Conservation (phyloP, 352 stramenopile genomes). For the Globisporangium nunn region DNA sequence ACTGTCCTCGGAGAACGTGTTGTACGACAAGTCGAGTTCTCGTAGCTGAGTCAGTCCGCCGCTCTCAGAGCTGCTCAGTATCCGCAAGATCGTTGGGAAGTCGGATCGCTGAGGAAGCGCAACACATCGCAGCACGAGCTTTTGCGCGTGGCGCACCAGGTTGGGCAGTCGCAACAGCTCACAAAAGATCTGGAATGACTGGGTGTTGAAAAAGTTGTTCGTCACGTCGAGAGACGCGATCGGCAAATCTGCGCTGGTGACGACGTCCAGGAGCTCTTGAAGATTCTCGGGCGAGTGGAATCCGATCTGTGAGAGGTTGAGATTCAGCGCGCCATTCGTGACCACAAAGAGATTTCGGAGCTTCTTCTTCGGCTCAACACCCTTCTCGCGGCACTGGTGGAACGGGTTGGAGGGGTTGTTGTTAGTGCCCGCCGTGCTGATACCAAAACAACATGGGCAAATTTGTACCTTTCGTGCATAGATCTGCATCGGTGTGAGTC, state of each 20-base stretch:
- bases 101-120: conserved; percentile 39
- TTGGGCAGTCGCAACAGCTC: conserved; percentile 29
- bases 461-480: conserved; percentile 32
- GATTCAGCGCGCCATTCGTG: conserved; percentile 24
- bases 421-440: not conserved
- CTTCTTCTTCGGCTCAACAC: conserved; percentile 25
- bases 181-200: conserved; percentile 41
- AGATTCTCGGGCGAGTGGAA: conserved; percentile 52
- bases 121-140: conserved; percentile 35
- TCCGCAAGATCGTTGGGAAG: conserved; percentile 31
- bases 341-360: conserved; percentile 35
- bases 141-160: conserved; percentile 26
- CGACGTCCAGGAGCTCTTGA: conserved; percentile 39
- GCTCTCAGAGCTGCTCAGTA: conserved; percentile 22
- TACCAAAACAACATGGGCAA: not conserved
- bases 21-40: conserved; percentile 64
- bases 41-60: conserved; percentile 23
- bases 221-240: conserved; percentile 43
- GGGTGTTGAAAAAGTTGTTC: conserved; percentile 58
- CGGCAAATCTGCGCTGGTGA: conserved; percentile 22
- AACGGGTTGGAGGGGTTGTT: not conserved
- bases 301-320: conserved; percentile 42
- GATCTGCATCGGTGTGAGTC: conserved; percentile 18
- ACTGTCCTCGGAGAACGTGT: conserved; percentile 42
- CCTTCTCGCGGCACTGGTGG: conserved; percentile 35